Evolutionary conservation across 495 filamentous ascomycete species (phyloP).

Genomic region (Saxophila tyrrhenica): DNA sequence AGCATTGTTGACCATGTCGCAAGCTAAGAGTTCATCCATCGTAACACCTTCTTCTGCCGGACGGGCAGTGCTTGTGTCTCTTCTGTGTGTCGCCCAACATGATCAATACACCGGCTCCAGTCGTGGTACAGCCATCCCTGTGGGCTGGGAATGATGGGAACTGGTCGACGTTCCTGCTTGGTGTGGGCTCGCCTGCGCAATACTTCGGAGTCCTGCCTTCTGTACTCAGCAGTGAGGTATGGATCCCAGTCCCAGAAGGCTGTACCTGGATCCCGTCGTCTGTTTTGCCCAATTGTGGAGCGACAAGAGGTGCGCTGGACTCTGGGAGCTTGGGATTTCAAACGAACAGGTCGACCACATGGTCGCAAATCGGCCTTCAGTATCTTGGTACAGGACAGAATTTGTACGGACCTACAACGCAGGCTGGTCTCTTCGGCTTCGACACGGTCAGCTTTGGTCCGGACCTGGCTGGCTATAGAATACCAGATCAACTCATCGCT

Average conservation of each 20-base stretch:
- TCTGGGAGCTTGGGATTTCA: conserved; percentile 15
- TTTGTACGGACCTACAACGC: conserved; percentile 6
- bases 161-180: conserved; percentile 42
- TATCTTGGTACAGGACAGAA: conserved; percentile 9
- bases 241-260: conserved; percentile 29
- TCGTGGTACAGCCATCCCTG: conserved; percentile 20
- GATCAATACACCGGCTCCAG: conserved; percentile 6
- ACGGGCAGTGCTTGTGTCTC: too few relatives aligned
- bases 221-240: conserved; percentile 34
- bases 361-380: conserved; percentile 23
- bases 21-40: too few relatives aligned
- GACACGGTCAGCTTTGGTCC: too few relatives aligned
- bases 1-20: too few relatives aligned
- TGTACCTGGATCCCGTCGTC: conserved; percentile 22
- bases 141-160: conserved; percentile 45
- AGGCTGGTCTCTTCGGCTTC: conserved; percentile 34
- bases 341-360: conserved; percentile 18
- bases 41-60: too few relatives aligned
- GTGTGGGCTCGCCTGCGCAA: conserved; percentile 40
- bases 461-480: conserved; percentile 37
- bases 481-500: conserved; percentile 39
- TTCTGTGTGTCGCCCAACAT: too few relatives aligned
- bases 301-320: not conserved
- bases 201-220: conserved; percentile 36
- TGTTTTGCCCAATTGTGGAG: conserved; percentile 1